phyloP scores from a whole-genome alignment of 345 rosid species.

The Cardamine resedifolia region DNA sequence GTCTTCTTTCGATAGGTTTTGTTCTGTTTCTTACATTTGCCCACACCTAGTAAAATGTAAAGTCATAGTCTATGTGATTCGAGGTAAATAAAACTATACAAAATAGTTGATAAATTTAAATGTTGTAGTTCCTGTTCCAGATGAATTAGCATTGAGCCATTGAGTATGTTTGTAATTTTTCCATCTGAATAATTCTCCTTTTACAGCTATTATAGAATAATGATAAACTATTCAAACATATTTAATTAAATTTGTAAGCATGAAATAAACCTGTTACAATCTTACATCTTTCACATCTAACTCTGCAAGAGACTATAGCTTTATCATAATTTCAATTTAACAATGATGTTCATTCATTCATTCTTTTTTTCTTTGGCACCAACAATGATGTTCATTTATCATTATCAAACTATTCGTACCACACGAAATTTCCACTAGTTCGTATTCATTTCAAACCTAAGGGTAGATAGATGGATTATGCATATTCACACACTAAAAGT shows the following conservation, averaged over 20 bases:
- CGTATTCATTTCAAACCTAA: neutral
- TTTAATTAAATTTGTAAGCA: conserved; percentile 5
- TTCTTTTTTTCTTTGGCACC: conserved; percentile 15
- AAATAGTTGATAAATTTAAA: no score
- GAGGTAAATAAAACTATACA: neutral
- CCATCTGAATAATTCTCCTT: neutral
- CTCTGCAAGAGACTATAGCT: conserved; percentile 12
- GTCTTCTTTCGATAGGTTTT: neutral
- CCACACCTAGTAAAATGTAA: neutral
- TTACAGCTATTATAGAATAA: neutral
- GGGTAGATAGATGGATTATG: neutral
- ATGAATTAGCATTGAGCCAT: conserved; percentile 1
- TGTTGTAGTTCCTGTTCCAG: neutral
- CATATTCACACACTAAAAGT: neutral
- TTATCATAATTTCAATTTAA: conserved; percentile 30
- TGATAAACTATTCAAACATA: neutral
- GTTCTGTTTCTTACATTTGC: conserved; percentile 19
- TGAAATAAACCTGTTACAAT: conserved; percentile 6
- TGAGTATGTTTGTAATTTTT: neutral
- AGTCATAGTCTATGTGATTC: neutral
- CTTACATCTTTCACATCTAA: conserved; percentile 21
- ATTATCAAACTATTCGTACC: conserved; percentile 16
- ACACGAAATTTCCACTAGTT: conserved; percentile 23
- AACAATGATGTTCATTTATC: conserved; percentile 32
- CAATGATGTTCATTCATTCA: conserved; percentile 38